Evolutionary conservation across 305 asterid genomes (phyloP), one percentile per base, ranked within the genome.

Genomic region (Fraxinus paxiana): DNA sequence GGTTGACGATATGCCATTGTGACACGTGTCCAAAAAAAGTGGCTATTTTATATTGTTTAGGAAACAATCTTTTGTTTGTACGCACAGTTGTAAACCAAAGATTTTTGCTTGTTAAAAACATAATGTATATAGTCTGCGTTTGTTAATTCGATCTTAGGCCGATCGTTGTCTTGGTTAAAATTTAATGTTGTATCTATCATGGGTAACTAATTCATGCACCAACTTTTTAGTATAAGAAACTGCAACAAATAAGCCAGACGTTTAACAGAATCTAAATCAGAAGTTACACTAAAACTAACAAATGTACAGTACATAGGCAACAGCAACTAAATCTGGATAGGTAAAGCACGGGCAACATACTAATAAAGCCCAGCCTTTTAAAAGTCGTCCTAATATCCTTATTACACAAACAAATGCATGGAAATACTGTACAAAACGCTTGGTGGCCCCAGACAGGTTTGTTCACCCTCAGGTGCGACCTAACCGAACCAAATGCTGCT

Each of bases 401-500:
- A 67, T 78, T 84, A 48, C 33, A 20, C 20, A 15, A 24, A 51
- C 43, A 46, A 26, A 6, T 8, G 83, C 59, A 77, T 7, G 37
- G 20, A 79, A 82, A 75, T 33, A 79, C 82, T 84, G 86, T 86
- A 88, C 88, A 85, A 38, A 67, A 70, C 43, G 67, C 81, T 26
- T 22, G 31, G 34, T 37, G n/a, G 13, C 46, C 24, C 38, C 38
- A 20, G 83, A 61, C 77, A 22, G 73, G 31, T 61, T 63, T 28
- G 41, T 38, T 41, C 26, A 3, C 10, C 76, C 6, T 15, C 51
- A 70, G 37, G 78, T 81, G 38, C 88, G 91, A 12, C 95, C 95
- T 77, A 92, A 61, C 95, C 92, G 90, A 73, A 34, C 86, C 85
- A 91, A 83, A 79, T 76, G 97, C 77, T 87, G 89, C 87, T 89